Percentiles rank a stretch among this genome's conserved stretches.
phyloP scores from a whole-genome alignment of 2,329 filamentous ascomycete species.

The Penicillium fuscoglaucum region DNA sequence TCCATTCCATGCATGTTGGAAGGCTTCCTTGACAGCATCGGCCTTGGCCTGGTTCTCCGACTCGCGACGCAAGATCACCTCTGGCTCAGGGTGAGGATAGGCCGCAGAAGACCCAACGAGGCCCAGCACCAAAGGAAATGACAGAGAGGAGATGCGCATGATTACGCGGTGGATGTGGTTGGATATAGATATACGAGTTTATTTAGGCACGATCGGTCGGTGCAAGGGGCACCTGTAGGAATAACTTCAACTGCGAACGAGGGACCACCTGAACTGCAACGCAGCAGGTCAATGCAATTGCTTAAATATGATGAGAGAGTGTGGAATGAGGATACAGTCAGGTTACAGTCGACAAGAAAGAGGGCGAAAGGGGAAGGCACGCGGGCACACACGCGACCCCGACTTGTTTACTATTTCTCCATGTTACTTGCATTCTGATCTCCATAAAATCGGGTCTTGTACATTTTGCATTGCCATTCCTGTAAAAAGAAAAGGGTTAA shows the following conservation, averaged over 20 bases:
- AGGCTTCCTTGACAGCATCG: slow-evolving; percentile 66
- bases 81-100: slow-evolving; percentile 20
- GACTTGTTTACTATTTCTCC: background rate
- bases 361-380: slow-evolving; percentile 6
- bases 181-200: slow-evolving; percentile 8
- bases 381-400: slow-evolving; percentile 9
- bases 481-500: background rate
- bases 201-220: background rate
- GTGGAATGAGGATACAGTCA: slow-evolving; percentile 10
- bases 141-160: slow-evolving; percentile 30
- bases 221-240: background rate
- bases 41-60: slow-evolving; percentile 43
- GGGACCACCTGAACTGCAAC: slow-evolving; percentile 12
- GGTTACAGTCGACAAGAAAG: slow-evolving; percentile 10
- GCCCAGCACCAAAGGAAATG: slow-evolving; percentile 28
- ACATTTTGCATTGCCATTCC: background rate
- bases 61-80: slow-evolving; percentile 15
- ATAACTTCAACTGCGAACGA: slow-evolving; percentile 18
- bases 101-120: slow-evolving; percentile 26
- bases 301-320: slow-evolving; percentile 15
- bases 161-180: slow-evolving; percentile 1
- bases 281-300: slow-evolving; percentile 22
- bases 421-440: slow-evolving; percentile 3
- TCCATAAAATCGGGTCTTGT: background rate
- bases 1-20: slow-evolving; percentile 69